These are phyloP conservation scores for Botryotinia convoluta DNA, from an alignment of 2,329 filamentous ascomycete genomes.

Conservation along the genomic window DNA sequence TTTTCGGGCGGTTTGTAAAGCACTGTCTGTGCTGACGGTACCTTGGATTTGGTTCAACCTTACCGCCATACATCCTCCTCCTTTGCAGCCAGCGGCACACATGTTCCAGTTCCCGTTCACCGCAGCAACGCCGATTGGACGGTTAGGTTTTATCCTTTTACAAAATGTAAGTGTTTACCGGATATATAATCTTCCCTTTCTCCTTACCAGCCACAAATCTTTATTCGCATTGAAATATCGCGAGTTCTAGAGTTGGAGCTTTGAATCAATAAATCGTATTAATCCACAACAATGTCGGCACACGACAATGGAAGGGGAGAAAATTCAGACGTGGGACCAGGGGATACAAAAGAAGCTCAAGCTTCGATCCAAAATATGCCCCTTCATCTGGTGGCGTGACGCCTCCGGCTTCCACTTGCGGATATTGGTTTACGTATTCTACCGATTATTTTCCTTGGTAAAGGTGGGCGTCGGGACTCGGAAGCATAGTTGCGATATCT, in stretches of 20 bases:
- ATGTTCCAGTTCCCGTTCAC: background rate
- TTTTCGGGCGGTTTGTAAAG: background rate
- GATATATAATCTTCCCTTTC: background rate
- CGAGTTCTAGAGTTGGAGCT: background rate
- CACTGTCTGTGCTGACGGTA: background rate
- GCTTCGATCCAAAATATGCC: background rate
- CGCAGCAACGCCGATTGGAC: conserved; percentile 3
- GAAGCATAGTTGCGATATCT: background rate
- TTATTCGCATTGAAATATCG: background rate
- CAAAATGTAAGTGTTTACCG: background rate
- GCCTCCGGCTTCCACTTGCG: conserved; percentile 1
- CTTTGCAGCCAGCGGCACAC: background rate
- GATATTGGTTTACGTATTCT: background rate
- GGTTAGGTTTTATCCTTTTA: background rate
- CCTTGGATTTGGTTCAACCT: conserved; percentile 7
- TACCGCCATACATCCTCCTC: background rate
- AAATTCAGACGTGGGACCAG: background rate
- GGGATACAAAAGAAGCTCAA: background rate
- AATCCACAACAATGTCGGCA: background rate
- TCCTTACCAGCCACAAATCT: background rate
- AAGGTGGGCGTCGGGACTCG: background rate
- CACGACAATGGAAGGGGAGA: background rate
- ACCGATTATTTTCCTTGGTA: background rate
- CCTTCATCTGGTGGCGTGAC: conserved; percentile 16
- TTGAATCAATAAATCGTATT: background rate